These are phyloP conservation scores for Penicillium mononematosum DNA, from an alignment of 495 filamentous ascomycete genomes.

Conservation along the genomic window DNA sequence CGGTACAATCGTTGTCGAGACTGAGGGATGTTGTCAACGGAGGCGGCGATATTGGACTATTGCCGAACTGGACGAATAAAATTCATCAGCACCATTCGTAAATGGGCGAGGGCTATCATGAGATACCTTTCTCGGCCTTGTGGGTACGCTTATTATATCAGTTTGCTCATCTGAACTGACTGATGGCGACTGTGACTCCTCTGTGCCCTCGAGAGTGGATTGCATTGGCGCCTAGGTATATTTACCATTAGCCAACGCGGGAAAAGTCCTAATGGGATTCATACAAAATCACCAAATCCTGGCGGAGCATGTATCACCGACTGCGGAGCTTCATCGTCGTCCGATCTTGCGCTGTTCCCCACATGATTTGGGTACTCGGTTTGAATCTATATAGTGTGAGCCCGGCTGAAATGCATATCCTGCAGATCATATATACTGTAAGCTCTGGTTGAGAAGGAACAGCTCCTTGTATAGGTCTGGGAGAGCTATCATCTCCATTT, in stretches of 20 bases:
- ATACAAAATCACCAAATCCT: slow-evolving; percentile 75
- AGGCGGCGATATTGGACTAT: slow-evolving; percentile 57
- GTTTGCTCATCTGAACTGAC: slow-evolving; percentile 5
- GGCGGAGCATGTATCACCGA: slow-evolving; percentile 88
- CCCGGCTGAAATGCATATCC: neutral
- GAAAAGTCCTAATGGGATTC: slow-evolving; percentile 24
- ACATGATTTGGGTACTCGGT: slow-evolving; percentile 57
- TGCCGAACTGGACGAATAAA: slow-evolving; percentile 23
- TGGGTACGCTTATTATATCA: slow-evolving; percentile 17
- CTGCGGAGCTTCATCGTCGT: slow-evolving; percentile 68
- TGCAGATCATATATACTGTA: slow-evolving; percentile 31
- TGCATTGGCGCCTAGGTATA: slow-evolving; percentile 7
- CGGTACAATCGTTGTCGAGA: slow-evolving; percentile 59
- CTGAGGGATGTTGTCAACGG: slow-evolving; percentile 68
- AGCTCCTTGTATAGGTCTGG: slow-evolving; percentile 9
- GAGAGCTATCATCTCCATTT: slow-evolving; percentile 3
- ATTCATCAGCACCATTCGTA: slow-evolving; percentile 11
- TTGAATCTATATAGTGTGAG: slow-evolving; percentile 49
- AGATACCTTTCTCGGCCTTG: slow-evolving; percentile 21
- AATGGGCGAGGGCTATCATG: neutral
- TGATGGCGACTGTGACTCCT: slow-evolving; percentile 9
- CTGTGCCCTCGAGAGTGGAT: neutral
- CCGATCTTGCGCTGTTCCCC: slow-evolving; percentile 49
- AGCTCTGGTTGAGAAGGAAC: slow-evolving; percentile 26
- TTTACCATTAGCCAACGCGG: slow-evolving; percentile 3